Conservation (phyloP, 176 grass and related monocot genomes). For the Aegilops tauschii region DNA sequence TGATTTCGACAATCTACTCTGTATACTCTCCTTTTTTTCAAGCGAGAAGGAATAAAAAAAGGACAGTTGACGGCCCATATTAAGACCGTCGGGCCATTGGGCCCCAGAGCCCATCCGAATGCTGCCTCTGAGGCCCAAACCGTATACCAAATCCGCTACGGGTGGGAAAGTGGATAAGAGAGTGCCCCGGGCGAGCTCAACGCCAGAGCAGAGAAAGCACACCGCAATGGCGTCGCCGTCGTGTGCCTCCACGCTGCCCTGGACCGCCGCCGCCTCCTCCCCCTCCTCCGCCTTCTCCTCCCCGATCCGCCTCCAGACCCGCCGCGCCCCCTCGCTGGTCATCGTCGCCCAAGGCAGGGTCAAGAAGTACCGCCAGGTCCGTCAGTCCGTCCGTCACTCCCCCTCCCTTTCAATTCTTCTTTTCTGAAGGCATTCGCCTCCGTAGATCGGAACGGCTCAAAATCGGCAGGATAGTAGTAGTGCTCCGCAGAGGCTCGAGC, state of each 20-base stretch:
- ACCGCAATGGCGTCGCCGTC: slow-evolving; percentile 41
- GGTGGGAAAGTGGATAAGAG: slow-evolving; percentile 24
- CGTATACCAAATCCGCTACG: not conserved
- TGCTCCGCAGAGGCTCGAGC: not conserved
- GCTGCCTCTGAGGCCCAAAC: not conserved
- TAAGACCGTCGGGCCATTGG: accelerated
- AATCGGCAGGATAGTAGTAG: too few species aligned
- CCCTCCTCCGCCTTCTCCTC: not conserved
- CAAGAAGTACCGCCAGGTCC: slow-evolving; percentile 70
- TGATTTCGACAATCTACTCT: too few species aligned
- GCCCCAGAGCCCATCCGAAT: not conserved
- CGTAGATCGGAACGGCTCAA: not conserved
- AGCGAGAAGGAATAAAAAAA: too few species aligned
- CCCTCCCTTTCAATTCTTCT: not conserved
- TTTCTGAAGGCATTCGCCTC: not conserved
- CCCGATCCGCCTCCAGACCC: not conserved
- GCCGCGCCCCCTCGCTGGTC: slow-evolving; percentile 19
- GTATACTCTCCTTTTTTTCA: too few species aligned
- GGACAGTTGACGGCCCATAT: too few species aligned
- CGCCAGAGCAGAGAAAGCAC: not conserved
- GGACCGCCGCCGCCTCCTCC: slow-evolving; percentile 28
- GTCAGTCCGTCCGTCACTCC: not conserved
- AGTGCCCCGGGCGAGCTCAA: not conserved
- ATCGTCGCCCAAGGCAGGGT: slow-evolving; percentile 71
- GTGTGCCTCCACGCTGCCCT: slow-evolving; percentile 43